These are phyloP conservation scores for Ilyonectria sp. DNA, from an alignment of 2,329 filamentous ascomycete species.

Conservation along the genomic window DNA sequence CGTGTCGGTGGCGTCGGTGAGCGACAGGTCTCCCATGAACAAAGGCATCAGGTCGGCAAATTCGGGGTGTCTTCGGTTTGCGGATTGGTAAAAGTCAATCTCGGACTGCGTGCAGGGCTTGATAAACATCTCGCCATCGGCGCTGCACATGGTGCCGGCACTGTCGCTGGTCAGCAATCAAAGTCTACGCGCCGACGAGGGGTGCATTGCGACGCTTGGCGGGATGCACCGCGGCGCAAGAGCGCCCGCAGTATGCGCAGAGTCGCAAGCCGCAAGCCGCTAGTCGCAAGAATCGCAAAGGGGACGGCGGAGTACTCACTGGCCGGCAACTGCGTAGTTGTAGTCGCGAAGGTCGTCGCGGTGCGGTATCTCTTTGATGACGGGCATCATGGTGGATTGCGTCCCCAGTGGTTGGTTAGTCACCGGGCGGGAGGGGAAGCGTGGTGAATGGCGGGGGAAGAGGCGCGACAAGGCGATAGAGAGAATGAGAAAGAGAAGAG, in stretches of 20 bases:
- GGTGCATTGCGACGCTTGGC: slow-evolving; percentile 22
- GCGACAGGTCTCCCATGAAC: slow-evolving; percentile 84
- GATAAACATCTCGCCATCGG: slow-evolving; percentile 87
- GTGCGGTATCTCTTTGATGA: slow-evolving; percentile 64
- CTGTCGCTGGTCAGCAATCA: slow-evolving; percentile 62
- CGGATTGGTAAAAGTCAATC: slow-evolving; percentile 90
- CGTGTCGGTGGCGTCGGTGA: slow-evolving; percentile 70
- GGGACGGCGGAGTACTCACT: slow-evolving; percentile 70
- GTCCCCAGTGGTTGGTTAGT: slow-evolving; percentile 33
- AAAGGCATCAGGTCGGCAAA: slow-evolving; percentile 87
- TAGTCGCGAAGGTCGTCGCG: slow-evolving; percentile 77
- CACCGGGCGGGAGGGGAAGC: slow-evolving; percentile 32
- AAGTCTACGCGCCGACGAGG: not conserved
- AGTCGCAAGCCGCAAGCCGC: slow-evolving; percentile 24
- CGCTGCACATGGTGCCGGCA: slow-evolving; percentile 90
- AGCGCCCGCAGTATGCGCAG: slow-evolving; percentile 20
- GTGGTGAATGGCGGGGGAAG: slow-evolving; percentile 12
- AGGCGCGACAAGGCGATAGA: slow-evolving; percentile 10
- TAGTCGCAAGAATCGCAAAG: slow-evolving; percentile 2
- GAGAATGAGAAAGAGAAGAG: slow-evolving; percentile 7
- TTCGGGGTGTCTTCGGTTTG: slow-evolving; percentile 74
- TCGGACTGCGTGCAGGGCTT: slow-evolving; percentile 93
- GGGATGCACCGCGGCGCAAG: slow-evolving; percentile 7
- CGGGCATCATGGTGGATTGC: slow-evolving; percentile 44
- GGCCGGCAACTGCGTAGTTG: slow-evolving; percentile 84